These are phyloP conservation scores for Tolypocladium tundrense DNA, from an alignment of 2,329 filamentous ascomycete genomes.

Conservation along the genomic window DNA sequence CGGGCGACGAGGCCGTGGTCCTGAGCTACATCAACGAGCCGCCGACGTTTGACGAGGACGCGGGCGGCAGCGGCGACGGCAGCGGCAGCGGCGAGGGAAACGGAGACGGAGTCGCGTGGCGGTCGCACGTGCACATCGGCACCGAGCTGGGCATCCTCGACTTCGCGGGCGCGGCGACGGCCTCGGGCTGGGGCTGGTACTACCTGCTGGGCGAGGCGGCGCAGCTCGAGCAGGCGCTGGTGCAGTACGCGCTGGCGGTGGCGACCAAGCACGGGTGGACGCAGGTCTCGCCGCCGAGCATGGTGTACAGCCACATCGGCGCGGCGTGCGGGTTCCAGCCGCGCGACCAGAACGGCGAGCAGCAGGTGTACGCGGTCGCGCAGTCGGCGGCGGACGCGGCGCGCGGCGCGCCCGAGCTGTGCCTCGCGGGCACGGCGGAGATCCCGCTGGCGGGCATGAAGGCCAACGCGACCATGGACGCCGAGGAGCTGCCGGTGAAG, in stretches of 20 bases:
- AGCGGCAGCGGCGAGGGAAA: constrained; percentile 1
- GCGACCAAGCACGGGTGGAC: constrained; percentile 68
- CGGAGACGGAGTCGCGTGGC: constrained; percentile 32
- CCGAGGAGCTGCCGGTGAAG: constrained; percentile 61
- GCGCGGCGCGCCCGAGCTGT: constrained; percentile 55
- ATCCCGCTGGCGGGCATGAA: constrained; percentile 90
- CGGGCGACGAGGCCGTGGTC: constrained; percentile 53
- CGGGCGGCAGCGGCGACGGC: constrained; percentile 7
- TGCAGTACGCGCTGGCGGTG: constrained; percentile 73
- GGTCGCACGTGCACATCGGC: constrained; percentile 81
- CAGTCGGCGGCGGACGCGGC: constrained; percentile 54
- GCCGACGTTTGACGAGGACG: constrained; percentile 27
- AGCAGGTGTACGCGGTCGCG: constrained; percentile 77
- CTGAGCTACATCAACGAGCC: constrained; percentile 72
- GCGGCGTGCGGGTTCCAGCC: constrained; percentile 91
- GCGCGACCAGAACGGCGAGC: constrained; percentile 79
- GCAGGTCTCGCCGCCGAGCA: constrained; percentile 71
- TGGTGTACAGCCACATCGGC: constrained; percentile 88
- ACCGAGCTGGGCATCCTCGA: constrained; percentile 81
- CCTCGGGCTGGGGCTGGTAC: constrained; percentile 96
- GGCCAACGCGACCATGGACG: constrained; percentile 59
- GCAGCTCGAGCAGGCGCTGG: constrained; percentile 84
- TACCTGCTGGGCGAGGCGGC: constrained; percentile 87
- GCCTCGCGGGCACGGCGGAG: constrained; percentile 81
- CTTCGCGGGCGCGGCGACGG: constrained; percentile 70